phyloP scores from a whole-genome alignment of 2,329 filamentous ascomycete species.

The Ophiostoma montium region DNA sequence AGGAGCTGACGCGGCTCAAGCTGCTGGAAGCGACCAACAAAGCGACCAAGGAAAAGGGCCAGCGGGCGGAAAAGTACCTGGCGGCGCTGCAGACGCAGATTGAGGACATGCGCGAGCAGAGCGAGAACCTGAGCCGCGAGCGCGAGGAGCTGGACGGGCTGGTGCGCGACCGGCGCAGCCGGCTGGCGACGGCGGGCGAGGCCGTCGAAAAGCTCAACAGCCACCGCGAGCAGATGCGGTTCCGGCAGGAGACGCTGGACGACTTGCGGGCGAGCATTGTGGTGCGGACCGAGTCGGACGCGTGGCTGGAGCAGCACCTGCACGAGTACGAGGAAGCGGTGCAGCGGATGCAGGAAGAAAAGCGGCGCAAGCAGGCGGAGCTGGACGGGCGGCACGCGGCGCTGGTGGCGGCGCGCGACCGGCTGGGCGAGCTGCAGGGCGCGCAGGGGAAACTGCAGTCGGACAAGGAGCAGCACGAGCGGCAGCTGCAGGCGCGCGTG shows the following conservation, averaged over 20 bases:
- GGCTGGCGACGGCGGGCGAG: slow-evolving; percentile 58
- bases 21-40: slow-evolving; percentile 45
- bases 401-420: slow-evolving; percentile 28
- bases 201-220: slow-evolving; percentile 63
- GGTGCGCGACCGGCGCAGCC: slow-evolving; percentile 47
- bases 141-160: slow-evolving; percentile 41
- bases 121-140: slow-evolving; percentile 41
- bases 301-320: slow-evolving; percentile 55
- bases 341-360: slow-evolving; percentile 46
- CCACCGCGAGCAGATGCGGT: slow-evolving; percentile 60
- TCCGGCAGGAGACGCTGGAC: slow-evolving; percentile 54
- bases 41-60: slow-evolving; percentile 73
- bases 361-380: slow-evolving; percentile 45
- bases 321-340: slow-evolving; percentile 68
- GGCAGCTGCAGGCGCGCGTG: slow-evolving; percentile 57
- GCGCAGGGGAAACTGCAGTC: slow-evolving; percentile 71
- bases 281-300: slow-evolving; percentile 58
- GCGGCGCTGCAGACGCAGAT: slow-evolving; percentile 53
- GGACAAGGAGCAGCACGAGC: slow-evolving; percentile 75
- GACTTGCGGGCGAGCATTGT: slow-evolving; percentile 60
- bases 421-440: slow-evolving; percentile 37
- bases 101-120: slow-evolving; percentile 43
- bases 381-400: slow-evolving; percentile 50
- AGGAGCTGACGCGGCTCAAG: slow-evolving; percentile 58
- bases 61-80: slow-evolving; percentile 52